Percentiles rank a stretch among this genome's conserved stretches.
phyloP scores from a whole-genome alignment of 177 flowering plant species.

The Vitis hybrid region DNA sequence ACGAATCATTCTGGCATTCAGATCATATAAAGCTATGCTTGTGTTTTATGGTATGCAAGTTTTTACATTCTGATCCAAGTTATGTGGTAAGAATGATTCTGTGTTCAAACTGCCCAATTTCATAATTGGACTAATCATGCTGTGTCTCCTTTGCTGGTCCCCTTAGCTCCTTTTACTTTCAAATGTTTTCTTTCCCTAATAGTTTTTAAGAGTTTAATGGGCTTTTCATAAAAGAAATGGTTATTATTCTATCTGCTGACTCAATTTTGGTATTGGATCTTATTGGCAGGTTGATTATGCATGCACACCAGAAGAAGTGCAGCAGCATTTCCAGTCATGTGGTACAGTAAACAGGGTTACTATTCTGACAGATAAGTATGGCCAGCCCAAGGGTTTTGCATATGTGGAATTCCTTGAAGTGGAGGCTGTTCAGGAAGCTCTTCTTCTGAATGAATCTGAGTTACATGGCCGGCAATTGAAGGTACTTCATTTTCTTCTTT shows the following conservation, averaged over 20 bases:
- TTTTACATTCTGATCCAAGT: no score
- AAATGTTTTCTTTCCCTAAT: no score
- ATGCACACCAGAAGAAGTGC: constrained; percentile 98
- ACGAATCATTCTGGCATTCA: no score
- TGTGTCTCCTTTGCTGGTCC: no score
- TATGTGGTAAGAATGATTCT: no score
- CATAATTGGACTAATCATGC: no score
- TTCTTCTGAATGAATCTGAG: constrained; percentile 76
- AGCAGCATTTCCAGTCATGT: constrained; percentile 94
- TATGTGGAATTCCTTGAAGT: constrained; percentile 85
- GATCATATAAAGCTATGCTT: no score
- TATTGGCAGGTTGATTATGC: constrained; percentile 83
- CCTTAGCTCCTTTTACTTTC: no score
- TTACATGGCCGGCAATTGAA: constrained; percentile 93
- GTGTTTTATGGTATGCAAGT: no score
- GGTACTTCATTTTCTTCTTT: constrained; percentile 33
- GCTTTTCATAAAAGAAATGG: no score
- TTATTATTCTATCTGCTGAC: not conserved
- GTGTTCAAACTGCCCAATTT: no score
- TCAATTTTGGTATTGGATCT: not conserved
- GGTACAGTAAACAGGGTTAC: constrained; percentile 94
- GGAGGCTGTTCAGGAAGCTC: constrained; percentile 90
- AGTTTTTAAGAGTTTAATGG: no score
- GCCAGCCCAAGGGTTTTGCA: constrained; percentile 97
- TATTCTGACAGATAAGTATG: constrained; percentile 89